These are phyloP conservation scores for Elsinoe perseae DNA, from an alignment of 2,329 filamentous ascomycete species.

Conservation along the genomic window DNA sequence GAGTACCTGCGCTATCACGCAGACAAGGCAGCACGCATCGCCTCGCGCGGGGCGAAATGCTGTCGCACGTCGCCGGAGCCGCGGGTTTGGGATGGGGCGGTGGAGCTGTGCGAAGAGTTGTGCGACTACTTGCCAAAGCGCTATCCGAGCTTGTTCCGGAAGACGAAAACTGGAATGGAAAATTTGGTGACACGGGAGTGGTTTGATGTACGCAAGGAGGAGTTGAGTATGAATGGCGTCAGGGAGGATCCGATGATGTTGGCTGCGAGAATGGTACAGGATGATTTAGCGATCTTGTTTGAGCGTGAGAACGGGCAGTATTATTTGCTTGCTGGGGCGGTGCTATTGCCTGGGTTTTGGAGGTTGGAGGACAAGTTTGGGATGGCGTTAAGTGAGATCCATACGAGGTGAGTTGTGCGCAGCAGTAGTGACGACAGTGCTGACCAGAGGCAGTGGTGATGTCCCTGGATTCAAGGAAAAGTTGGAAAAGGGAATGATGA, in stretches of 20 bases:
- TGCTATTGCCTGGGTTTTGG: slow-evolving; percentile 78
- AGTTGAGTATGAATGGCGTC: slow-evolving; percentile 38
- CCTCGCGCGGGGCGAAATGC: slow-evolving; percentile 59
- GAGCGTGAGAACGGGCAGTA: slow-evolving; percentile 69
- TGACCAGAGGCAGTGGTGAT: slow-evolving; percentile 45
- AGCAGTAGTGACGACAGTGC: background rate
- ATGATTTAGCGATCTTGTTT: slow-evolving; percentile 79
- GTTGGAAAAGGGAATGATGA: slow-evolving; percentile 69
- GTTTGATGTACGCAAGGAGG: slow-evolving; percentile 59
- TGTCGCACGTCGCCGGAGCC: slow-evolving; percentile 58
- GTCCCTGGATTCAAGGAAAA: slow-evolving; percentile 67
- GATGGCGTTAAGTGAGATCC: slow-evolving; percentile 71
- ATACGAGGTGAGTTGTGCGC: slow-evolving; percentile 43
- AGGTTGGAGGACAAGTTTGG: slow-evolving; percentile 71
- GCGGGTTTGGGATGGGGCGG: slow-evolving; percentile 52
- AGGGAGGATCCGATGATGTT: slow-evolving; percentile 72
- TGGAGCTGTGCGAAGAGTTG: slow-evolving; percentile 71
- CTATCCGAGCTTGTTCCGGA: slow-evolving; percentile 63
- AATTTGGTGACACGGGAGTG: slow-evolving; percentile 65
- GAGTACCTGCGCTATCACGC: slow-evolving; percentile 65
- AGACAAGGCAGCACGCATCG: slow-evolving; percentile 61
- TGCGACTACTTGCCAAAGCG: slow-evolving; percentile 61
- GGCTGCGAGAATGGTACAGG: slow-evolving; percentile 64
- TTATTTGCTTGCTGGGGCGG: slow-evolving; percentile 67
- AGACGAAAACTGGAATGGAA: slow-evolving; percentile 56